Percentiles rank a stretch among this genome's conserved stretches.
These are phyloP conservation scores for Vinca minor DNA, from an alignment of 257 asterid genomes.

Conservation along the genomic window DNA sequence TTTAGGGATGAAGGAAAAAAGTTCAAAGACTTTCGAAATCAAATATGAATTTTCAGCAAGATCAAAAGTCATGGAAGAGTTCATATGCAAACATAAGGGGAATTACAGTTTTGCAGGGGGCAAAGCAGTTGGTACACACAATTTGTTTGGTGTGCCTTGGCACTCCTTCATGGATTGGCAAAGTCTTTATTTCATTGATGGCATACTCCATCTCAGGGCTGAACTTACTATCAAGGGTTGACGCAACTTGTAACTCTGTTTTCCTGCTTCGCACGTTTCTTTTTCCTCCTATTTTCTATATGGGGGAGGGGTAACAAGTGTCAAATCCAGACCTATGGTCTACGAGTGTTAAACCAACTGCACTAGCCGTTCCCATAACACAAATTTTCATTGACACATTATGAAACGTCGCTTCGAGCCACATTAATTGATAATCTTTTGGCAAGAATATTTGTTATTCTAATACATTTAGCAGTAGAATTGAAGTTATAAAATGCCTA, in stretches of 20 bases:
- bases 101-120: neutral
- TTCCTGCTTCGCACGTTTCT: conserved; percentile 5
- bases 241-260: neutral
- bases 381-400: neutral
- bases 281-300: too few relatives aligned
- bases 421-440: neutral
- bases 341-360: too few relatives aligned
- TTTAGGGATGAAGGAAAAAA: conserved; percentile 9
- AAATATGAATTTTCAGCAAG: conserved; percentile 11
- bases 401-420: neutral
- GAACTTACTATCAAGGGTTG: neutral
- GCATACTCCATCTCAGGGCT: conserved; percentile 8
- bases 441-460: neutral
- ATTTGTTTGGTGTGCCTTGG: conserved; percentile 7
- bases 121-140: conserved; percentile 3
- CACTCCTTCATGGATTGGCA: neutral
- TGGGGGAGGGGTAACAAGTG: too few relatives aligned
- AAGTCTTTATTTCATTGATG: conserved; percentile 6
- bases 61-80: neutral
- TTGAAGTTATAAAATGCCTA: conserved; percentile 1
- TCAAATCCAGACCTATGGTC: too few relatives aligned
- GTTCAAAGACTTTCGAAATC: neutral
- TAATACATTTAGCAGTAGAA: neutral
- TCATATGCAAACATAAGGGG: conserved; percentile 3
- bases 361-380: neutral